Percentiles rank a stretch among this genome's conserved stretches.
Conservation (phyloP, 768 basidiomycete genomes). For the Piloderma croceum region DNA sequence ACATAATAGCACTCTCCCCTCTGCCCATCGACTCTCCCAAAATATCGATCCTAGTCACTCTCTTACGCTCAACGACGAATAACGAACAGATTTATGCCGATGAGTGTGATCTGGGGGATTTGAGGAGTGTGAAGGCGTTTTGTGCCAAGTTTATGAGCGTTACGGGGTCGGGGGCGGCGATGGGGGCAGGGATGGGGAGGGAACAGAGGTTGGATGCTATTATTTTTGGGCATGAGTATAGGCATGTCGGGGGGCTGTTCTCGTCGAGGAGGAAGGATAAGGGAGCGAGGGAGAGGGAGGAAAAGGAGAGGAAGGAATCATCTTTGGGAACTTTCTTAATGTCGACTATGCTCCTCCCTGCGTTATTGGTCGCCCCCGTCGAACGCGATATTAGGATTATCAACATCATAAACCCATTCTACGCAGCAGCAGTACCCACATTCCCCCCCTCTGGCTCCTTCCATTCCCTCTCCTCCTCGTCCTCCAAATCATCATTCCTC, state of each 20-base stretch:
- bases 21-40: conserved; percentile 49
- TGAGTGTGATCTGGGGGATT: conserved; percentile 64
- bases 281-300: conserved; percentile 22
- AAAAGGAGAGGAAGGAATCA: conserved; percentile 37
- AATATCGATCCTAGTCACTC: conserved; percentile 55
- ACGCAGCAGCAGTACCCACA: conserved; percentile 64
- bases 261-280: conserved; percentile 26
- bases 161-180: too few relatives aligned
- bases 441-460: conserved; percentile 21
- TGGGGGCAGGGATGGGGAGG: too few relatives aligned
- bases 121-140: conserved; percentile 63
- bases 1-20: conserved; percentile 68
- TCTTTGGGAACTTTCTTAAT: conserved; percentile 75
- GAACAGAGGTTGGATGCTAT: conserved; percentile 74
- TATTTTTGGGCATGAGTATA: conserved; percentile 74
- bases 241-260: conserved; percentile 50
- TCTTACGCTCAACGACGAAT: conserved; percentile 60
- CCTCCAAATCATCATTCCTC: conserved; percentile 31
- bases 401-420: conserved; percentile 83
- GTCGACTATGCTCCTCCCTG: conserved; percentile 72
- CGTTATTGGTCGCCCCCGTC: conserved; percentile 73
- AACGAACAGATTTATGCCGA: conserved; percentile 81
- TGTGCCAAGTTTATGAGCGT: conserved; percentile 61
- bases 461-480: conserved; percentile 3
- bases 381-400: conserved; percentile 90